Evolutionary conservation across 2,329 filamentous ascomycete genomes (phyloP), one percentile per base, ranked within the genome.

Genomic region (Penicillium sp.): DNA sequence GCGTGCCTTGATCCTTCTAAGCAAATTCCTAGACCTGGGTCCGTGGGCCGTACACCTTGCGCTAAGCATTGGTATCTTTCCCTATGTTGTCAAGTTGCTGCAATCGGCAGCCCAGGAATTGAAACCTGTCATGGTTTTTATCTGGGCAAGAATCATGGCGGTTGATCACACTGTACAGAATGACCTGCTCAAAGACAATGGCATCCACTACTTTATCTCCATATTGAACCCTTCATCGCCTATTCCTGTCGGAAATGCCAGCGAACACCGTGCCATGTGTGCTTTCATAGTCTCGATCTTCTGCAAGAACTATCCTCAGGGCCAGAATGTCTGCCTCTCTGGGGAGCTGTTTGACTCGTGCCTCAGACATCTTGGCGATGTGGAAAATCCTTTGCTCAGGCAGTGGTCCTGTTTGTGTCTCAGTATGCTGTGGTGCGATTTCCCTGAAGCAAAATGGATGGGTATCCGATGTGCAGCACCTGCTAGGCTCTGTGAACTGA

Each of bases 21-120:
- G 92, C 54, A 90, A 91, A 61, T 99, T 99, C 72, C 79, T 99
- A 18, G 94, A 99, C 67, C 83, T 97, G 36, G 94, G 94, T 0
- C 94, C 94, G 0, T 99, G 94, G 94, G 95, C 94, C 29, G 94
- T 99, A n/a, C 94, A 97, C 71, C 84, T 99, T 38, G 94, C 94
- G 14, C 81, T 99, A 14, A 97, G 92, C 72, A 99, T 99, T 58
- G 94, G 94, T 23, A 99, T 99, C 59, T 99, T 99, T 73, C 94
- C 94, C 0, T 99, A 99, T 69, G 94, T 99, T n/a, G 78, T 99
- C 32, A 99, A 99, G 74, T 80, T 99, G 26, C 79, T 99, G 16
- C 94, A 99, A 71, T 97, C 94, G 4, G 93, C 95, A 43, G 94
- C 94, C 0, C 84, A 91, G 43, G 94, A 99, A 72, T 77, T 99